These are phyloP conservation scores for Pseudogymnoascus sp. DNA, from an alignment of 2,329 filamentous ascomycete species.

Conservation along the genomic window DNA sequence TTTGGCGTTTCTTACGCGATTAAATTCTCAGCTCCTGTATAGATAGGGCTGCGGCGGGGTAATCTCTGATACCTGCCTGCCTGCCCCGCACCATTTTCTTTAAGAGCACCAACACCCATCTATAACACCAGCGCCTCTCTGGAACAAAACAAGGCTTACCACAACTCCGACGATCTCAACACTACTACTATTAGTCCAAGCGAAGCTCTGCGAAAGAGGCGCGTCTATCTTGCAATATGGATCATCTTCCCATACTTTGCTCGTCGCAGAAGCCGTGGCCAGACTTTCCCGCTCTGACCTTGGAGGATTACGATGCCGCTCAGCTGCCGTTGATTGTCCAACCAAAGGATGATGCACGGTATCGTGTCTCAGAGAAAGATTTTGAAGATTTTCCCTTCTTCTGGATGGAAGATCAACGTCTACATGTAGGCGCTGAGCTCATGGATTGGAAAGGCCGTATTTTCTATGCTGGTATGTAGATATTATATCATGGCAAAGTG, in stretches of 20 bases:
- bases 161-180: background rate
- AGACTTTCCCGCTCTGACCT: constrained; percentile 1
- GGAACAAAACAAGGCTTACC: background rate
- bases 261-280: background rate
- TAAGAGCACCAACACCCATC: background rate
- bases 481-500: background rate
- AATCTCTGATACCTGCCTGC: background rate
- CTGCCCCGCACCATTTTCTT: background rate
- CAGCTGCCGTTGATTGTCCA: background rate
- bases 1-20: background rate
- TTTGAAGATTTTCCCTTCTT: background rate
- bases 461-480: background rate
- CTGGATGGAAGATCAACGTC: background rate
- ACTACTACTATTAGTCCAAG: background rate
- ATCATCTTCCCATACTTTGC: background rate
- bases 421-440: background rate
- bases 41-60: background rate
- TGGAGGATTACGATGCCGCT: background rate
- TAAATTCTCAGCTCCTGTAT: background rate
- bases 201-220: background rate
- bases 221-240: background rate
- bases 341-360: background rate
- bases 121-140: background rate
- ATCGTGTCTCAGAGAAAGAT: background rate
- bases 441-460: background rate